Evolutionary conservation across 1,284 basidiomycete genomes (phyloP).

Genomic region (Tilletia walkeri): DNA sequence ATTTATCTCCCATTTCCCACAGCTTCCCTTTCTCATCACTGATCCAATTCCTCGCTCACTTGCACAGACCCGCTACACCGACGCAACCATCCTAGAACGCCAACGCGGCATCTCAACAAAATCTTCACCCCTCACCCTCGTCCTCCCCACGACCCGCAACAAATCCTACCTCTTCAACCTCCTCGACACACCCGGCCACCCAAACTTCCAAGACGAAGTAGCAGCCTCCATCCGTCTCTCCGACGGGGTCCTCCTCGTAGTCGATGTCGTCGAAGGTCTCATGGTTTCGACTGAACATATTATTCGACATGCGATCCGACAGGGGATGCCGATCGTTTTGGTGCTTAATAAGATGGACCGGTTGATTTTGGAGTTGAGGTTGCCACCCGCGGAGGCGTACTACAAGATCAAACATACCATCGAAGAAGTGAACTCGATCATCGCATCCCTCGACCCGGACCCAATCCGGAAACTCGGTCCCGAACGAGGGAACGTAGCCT

Average conservation of each 20-base stretch:
- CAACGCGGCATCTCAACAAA: slow-evolving; percentile 91
- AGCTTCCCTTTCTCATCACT: not conserved
- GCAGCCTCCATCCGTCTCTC: slow-evolving; percentile 79
- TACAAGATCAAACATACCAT: slow-evolving; percentile 99
- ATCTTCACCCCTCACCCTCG: slow-evolving; percentile 90
- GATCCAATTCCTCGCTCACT: not conserved
- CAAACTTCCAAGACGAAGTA: slow-evolving; percentile 93
- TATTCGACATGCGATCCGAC: slow-evolving; percentile 44
- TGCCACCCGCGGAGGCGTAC: slow-evolving; percentile 93
- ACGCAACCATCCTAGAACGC: slow-evolving; percentile 85
- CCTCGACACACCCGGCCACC: slow-evolving; percentile 96
- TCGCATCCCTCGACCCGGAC: slow-evolving; percentile 79
- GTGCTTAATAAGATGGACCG: slow-evolving; percentile 98
- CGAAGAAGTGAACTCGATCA: slow-evolving; percentile 85
- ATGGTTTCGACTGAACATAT: slow-evolving; percentile 49
- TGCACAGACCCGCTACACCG: slow-evolving; percentile 80
- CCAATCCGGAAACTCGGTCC: slow-evolving; percentile 84
- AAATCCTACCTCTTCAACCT: slow-evolving; percentile 92
- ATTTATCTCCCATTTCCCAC: not conserved
- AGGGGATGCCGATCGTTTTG: slow-evolving; percentile 80
- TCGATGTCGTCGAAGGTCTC: slow-evolving; percentile 53
- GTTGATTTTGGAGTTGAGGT: slow-evolving; percentile 89
- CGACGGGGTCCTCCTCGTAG: slow-evolving; percentile 88
- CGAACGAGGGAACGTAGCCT: slow-evolving; percentile 93
- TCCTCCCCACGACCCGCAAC: slow-evolving; percentile 79